Evolutionary conservation across 2,329 filamentous ascomycete genomes (phyloP), one percentile per base, ranked within the genome.

Genomic region (Parafenestella ontariensis): DNA sequence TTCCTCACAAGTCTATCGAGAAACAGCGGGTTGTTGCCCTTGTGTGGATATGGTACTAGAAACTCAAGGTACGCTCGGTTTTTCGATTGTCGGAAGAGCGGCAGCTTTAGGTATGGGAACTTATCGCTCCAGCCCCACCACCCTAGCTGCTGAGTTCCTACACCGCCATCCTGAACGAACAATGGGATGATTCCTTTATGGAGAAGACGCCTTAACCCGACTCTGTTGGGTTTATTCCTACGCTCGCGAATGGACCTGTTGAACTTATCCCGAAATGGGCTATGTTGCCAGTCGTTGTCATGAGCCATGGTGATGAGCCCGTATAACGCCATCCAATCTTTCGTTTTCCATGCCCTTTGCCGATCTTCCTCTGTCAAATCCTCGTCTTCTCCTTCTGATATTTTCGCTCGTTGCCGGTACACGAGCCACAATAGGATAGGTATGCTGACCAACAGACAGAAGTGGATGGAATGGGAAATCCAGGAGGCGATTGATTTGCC

Each of bases 51-150:
- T 9, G 64, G 62, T 5, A 69, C 31, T 15, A 58, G 3, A 24
- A 69, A 65, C 5, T 59, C 58, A 26, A 66, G 60, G 28, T 41
- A 59, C 0, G 59, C 62, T 1, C 64, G 46, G n/a, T 33, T 45
- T 29, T 64, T 66, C 1, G 8, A 13, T 15, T 53, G 50, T 3
- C 17, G 39, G 7, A 10, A 53, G 0, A 4, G 0, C 2, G 45
- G 31, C 3, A 49, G 13, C 1, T 29, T 17, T 1, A 53, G 0
- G 23, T 18, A 49, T 0, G 45, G 50, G 20, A 53, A 53, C 2
- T 15, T 17, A 2, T 21, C 5, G n/a, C 17, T 43, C 7, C 20
- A 21, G n/a, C 24, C n/a, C 45, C 50, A 53, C 6, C 5, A 33
- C 10, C 3, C 8, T 1, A 23, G 43, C 6, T 37, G 24, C 4